Evolutionary conservation across 2,329 filamentous ascomycete genomes (phyloP), one percentile per base, ranked within the genome.

Genomic region (Pseudogymnoascus sp.): DNA sequence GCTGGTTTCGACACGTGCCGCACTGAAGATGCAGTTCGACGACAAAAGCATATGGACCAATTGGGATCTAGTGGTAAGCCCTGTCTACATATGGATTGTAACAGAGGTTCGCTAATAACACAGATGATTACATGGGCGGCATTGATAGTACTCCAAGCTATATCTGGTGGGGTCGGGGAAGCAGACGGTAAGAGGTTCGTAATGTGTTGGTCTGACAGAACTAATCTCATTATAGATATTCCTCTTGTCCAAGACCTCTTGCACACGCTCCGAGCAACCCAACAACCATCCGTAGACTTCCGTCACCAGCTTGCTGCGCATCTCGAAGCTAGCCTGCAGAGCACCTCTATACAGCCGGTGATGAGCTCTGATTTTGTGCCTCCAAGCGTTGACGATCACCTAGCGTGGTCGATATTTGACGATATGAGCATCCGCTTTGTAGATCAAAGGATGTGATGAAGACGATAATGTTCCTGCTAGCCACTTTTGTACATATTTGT

Each of bases 51-150:
- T 77, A 60, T 77, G 75, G 75, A 71, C 74, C 3, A 77, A 77
- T 47, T 77, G 74, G 71, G 75, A 77, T 41, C 66, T 77, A 0
- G 71, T 76, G 37, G 65, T 66, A 63, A 39, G 64, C 14, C 14
- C 12, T 18, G 16, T 58, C 1, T 4, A 54, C 32, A 18, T 12
- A 12, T 14, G 5, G 30, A 32, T 25, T 35, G 47, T 4, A 4
- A 41, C 30, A 6, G 32, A 43, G 12, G 5, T 43, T 30, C 14
- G 38, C 41, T 30, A 12, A 37, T 14, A 8, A 35, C n/a, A 6
- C 20, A 67, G 18, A 74, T 77, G 64, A 77, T 77, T 58, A 76
- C 75, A 0, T 77, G 75, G 75, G 75, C 75, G 5, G 74, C 75
- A 1, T 65, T 77, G 7, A 74, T 77, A n/a, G 74, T 77, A 1